Conservation (phyloP, 2,329 filamentous ascomycete species). For the Chlorencoelia australis region DNA sequence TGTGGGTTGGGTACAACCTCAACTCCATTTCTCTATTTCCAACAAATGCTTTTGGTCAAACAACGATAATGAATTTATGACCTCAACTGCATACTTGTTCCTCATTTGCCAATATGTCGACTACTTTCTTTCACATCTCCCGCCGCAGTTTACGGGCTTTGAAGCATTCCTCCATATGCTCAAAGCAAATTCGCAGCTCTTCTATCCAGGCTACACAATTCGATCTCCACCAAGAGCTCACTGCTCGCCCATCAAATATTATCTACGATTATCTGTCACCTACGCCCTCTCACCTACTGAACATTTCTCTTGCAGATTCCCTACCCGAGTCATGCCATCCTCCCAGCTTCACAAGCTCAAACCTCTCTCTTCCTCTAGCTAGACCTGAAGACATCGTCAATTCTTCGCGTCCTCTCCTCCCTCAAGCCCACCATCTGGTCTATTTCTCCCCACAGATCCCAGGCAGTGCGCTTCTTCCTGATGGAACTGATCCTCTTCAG, state of each 20-base stretch:
- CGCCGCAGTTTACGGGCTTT: slow-evolving; percentile 1
- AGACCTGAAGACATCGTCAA: neutral
- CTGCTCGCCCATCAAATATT: slow-evolving; percentile 14
- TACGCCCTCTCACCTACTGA: slow-evolving; percentile 55
- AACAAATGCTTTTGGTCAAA: too few relatives aligned
- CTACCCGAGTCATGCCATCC: slow-evolving; percentile 31
- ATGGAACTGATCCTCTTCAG: slow-evolving; percentile 78
- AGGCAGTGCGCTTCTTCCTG: slow-evolving; percentile 54
- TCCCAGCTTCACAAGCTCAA: slow-evolving; percentile 10
- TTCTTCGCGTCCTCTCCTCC: slow-evolving; percentile 21
- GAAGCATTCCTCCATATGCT: neutral
- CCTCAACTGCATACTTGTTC: too few relatives aligned
- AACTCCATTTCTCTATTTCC: too few relatives aligned
- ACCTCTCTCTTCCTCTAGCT: slow-evolving; percentile 12
- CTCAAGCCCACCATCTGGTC: slow-evolving; percentile 69
- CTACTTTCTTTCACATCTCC: slow-evolving; percentile 3
- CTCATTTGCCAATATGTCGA: slow-evolving; percentile 10
- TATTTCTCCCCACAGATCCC: slow-evolving; percentile 71
- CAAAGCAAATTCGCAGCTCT: slow-evolving; percentile 1
- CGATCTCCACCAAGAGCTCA: slow-evolving; percentile 15
- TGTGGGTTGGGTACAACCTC: too few relatives aligned
- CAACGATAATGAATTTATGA: too few relatives aligned
- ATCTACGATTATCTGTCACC: slow-evolving; percentile 45
- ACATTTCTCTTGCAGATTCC: slow-evolving; percentile 48
- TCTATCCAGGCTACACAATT: too few relatives aligned